Percentiles rank a stretch among this genome's conserved stretches.
Conservation (phyloP, 2,329 filamentous ascomycete species). For the Xylaria sp. region DNA sequence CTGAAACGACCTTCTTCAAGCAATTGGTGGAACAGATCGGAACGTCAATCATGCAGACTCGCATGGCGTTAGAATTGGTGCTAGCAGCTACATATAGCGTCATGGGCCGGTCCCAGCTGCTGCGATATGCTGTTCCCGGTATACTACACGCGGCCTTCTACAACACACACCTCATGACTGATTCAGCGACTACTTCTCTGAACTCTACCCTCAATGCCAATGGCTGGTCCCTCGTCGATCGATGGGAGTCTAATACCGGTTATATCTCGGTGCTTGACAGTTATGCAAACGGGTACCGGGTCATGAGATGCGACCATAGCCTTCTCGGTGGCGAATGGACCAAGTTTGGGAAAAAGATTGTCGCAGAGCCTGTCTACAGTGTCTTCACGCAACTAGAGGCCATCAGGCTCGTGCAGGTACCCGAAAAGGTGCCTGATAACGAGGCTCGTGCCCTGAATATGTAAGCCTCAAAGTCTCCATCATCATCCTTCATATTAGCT, state of each 20-base stretch:
- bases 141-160: slow-evolving; percentile 75
- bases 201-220: slow-evolving; percentile 73
- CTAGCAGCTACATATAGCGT: slow-evolving; percentile 73
- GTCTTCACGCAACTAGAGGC: slow-evolving; percentile 98
- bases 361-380: slow-evolving; percentile 90
- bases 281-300: slow-evolving; percentile 74
- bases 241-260: slow-evolving; percentile 87
- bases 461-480: slow-evolving; percentile 60
- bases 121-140: slow-evolving; percentile 76
- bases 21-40: slow-evolving; percentile 67
- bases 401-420: slow-evolving; percentile 78
- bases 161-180: slow-evolving; percentile 78
- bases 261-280: slow-evolving; percentile 93
- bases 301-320: slow-evolving; percentile 94
- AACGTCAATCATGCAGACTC: slow-evolving; percentile 71
- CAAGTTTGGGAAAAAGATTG: slow-evolving; percentile 61
- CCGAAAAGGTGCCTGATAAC: slow-evolving; percentile 65
- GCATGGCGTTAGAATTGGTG: slow-evolving; percentile 77
- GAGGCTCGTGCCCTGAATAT: slow-evolving; percentile 85
- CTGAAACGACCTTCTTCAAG: slow-evolving; percentile 55
- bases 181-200: slow-evolving; percentile 68
- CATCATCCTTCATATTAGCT: slow-evolving; percentile 26
- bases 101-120: slow-evolving; percentile 74
- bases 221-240: slow-evolving; percentile 81
- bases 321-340: slow-evolving; percentile 94